A percentile compares a stretch with the other conserved stretches of the same genome.
Conservation (phyloP, 345 rosid genomes). For the Syzygium grande region DNA sequence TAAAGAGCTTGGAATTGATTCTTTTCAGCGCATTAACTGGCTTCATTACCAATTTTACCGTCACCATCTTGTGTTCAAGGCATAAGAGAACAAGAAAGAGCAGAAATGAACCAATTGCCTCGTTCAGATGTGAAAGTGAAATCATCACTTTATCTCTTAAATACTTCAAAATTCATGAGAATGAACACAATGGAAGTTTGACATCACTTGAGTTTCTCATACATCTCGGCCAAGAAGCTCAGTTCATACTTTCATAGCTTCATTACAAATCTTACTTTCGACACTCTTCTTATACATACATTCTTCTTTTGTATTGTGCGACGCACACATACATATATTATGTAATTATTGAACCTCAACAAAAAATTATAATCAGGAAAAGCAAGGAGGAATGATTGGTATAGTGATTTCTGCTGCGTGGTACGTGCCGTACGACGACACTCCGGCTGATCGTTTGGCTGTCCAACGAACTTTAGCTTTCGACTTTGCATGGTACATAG, state of each 20-base stretch:
- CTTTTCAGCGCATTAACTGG: not conserved
- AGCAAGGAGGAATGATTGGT: constrained; percentile 22
- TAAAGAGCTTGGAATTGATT: not conserved
- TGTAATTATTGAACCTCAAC: not conserved
- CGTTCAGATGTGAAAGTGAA: not conserved
- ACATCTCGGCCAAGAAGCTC: not conserved
- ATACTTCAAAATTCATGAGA: not conserved
- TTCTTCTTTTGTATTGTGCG: not conserved
- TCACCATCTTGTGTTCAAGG: not conserved
- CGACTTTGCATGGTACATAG: constrained; percentile 7
- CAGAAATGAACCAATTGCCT: not conserved
- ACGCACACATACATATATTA: not conserved
- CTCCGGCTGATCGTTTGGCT: constrained; percentile 14
- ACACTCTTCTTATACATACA: not conserved
- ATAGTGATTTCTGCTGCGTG: constrained; percentile 14
- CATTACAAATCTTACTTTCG: not conserved
- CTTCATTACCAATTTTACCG: not conserved
- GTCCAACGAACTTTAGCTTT: constrained; percentile 18
- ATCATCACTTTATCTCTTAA: not conserved
- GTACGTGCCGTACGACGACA: constrained; percentile 15
- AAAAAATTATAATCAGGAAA: constrained; percentile 6
- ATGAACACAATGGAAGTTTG: not conserved
- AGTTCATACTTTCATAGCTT: not conserved
- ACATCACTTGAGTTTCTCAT: not conserved
- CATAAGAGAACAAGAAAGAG: not conserved